Conservation (phyloP, 2,329 filamentous ascomycete genomes). For the Diaporthe destruens region DNA sequence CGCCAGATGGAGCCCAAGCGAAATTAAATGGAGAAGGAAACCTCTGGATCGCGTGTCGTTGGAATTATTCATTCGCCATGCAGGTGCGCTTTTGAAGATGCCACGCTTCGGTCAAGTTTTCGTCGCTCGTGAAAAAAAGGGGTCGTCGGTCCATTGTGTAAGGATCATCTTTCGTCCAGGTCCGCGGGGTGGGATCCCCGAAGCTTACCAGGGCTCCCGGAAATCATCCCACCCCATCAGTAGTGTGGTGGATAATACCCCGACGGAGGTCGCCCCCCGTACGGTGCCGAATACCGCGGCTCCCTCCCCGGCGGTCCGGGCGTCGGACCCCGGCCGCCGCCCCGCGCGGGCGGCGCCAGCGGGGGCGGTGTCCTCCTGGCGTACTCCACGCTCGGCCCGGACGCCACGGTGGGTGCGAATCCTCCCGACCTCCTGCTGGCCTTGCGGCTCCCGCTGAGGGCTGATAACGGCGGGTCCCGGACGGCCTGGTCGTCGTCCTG, state of each 20-base stretch:
- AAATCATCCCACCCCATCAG: background rate
- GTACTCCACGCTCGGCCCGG: constrained; percentile 52
- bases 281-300: constrained; percentile 44
- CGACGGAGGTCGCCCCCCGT: constrained; percentile 43
- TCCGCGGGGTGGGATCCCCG: too few species aligned
- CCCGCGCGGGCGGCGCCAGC: constrained; percentile 45
- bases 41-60: background rate
- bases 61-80: background rate
- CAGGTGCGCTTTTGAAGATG: constrained; percentile 2
- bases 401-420: constrained; percentile 53
- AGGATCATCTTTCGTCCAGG: too few species aligned
- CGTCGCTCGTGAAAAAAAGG: constrained; percentile 6
- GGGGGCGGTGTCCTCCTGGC: constrained; percentile 55
- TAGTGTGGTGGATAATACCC: constrained; percentile 42
- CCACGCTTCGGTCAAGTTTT: background rate
- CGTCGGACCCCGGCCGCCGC: constrained; percentile 56
- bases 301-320: constrained; percentile 49
- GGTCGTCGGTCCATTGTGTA: background rate
- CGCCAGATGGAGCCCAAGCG: background rate
- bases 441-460: constrained; percentile 63
- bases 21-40: background rate
- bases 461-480: constrained; percentile 70
- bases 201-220: too few species aligned
- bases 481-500: constrained; percentile 70
- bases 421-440: constrained; percentile 55